A percentile compares a stretch with the other conserved stretches of the same genome.
phyloP scores from a whole-genome alignment of 768 basidiomycete species.

The Clitopilus hobsonii region DNA sequence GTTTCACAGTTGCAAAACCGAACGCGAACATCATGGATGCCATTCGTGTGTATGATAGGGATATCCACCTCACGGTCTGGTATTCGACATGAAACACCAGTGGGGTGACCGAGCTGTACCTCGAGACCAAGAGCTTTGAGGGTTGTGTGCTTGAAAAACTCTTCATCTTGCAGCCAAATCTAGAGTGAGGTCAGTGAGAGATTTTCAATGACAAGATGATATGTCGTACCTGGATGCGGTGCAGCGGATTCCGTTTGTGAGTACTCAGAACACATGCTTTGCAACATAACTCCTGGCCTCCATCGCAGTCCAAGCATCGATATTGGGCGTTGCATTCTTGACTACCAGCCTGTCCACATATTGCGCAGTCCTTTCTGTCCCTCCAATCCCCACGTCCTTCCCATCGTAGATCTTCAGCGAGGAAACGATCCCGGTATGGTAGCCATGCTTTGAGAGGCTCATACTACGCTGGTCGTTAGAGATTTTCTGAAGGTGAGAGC shows the following conservation, averaged over 20 bases:
- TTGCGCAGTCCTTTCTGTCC: background rate
- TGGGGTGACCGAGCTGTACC: constrained; percentile 18
- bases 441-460: constrained; percentile 1
- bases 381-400: constrained; percentile 4
- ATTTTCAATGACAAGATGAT: background rate
- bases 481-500: background rate
- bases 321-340: background rate
- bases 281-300: constrained; percentile 5
- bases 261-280: constrained; percentile 7
- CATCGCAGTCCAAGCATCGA: constrained; percentile 11
- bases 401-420: constrained; percentile 3
- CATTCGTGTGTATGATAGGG: constrained; percentile 19
- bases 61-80: constrained; percentile 17
- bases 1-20: constrained; percentile 25
- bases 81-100: constrained; percentile 9
- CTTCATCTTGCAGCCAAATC: constrained; percentile 9
- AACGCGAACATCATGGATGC: constrained; percentile 22
- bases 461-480: background rate
- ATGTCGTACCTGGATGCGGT: constrained; percentile 9
- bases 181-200: background rate
- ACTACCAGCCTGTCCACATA: background rate
- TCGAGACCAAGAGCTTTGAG: constrained; percentile 12
- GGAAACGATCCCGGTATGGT: background rate
- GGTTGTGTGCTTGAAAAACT: constrained; percentile 5
- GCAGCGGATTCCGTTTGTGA: constrained; percentile 8